Base-by-base conservation (phyloP, 345 rosid species). In the Syzygium grande region DNA sequence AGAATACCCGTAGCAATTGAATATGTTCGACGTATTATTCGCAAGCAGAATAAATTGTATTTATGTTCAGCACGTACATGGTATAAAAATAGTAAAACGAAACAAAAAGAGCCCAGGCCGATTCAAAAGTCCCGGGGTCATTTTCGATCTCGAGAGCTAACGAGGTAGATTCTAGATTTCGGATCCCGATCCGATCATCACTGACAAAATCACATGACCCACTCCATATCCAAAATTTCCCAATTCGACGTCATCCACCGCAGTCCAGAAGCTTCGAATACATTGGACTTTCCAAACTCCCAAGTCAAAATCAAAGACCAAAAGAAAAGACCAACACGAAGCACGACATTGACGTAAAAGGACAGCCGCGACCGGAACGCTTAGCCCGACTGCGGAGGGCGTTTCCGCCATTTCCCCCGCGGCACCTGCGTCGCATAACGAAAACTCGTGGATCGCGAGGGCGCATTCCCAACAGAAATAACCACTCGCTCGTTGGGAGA, bases 331-430 rank as follows among this genome's bases (percentile, higher is more conserved):
- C 78, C 0, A 30, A 17, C 52, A 14, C 14, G 65, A 17, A 9
- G 49, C 22, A 22, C 29, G 5, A 73, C 7, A 73, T 38, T 73
- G 80, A 73, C 80, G 22, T 38, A 19, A 73, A 73, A 73, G 80
- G 80, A 19, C 80, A 73, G 46, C 25, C 4, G 11, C 19, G 5
- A 10, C 4, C 5, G 14, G 2, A 5, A 0, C 27, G 25, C 41
- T 0, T 0, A 73, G 49, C 0, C 8, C 2, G 3, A 6, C 1
- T 11, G 4, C 1, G 80, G 19, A 38, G 49, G 80, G 80, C 13
- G 80, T 38, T 73, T 19, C 4, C 27, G 80, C 38, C 80, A 73
- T 73, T 73, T 38, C 49, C 3, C 0, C 17, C 10, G 27, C 14
- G 80, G 19, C 79, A 5, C 43, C 0, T 3, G 2, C 11, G 3